Base-by-base conservation (phyloP, 306 rosid genomes). In the Quercus glauca region DNA sequence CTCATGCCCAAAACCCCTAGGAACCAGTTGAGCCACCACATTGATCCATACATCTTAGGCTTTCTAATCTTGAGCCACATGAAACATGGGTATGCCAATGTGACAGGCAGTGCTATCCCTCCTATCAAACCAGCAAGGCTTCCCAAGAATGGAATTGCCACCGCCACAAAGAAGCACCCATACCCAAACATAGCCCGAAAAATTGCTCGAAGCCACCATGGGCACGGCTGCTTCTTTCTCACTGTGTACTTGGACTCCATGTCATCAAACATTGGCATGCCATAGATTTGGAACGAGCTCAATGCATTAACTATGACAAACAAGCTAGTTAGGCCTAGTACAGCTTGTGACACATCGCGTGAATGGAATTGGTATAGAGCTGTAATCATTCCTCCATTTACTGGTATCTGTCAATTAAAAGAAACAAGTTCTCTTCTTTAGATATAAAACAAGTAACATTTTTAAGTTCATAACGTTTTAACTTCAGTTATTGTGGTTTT, bases 1-100 rank as follows among this genome's bases (percentile, higher is more conserved):
- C 60, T 56, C 86, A 92, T 78, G 5, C 97, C 97, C 25, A 85
- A 29, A 26, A 87, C 71, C 5, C 97, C 97, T 26, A 92, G 85
- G 19, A 79, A 71, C 95, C 93, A 90, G 21, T 92, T 92, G 37
- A 90, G 67, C 43, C 85, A 83, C 97, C 97, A 92, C 60, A 81
- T 83, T 1, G 31, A 2, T 55, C 80, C 41, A 35, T 67, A 69
- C 68, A 58, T 75, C 21, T 75, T 83, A 7, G 91, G 91, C 58
- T 85, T 88, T 80, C 80, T 88, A 2, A 52, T 15, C 73, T 82
- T 85, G 13, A 86, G 85, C 84, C 81, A 79, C 88, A 88, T 85
- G 37, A 88, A 88, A 74, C 87, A 80, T 2, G 91, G 91, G 78
- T 80, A 88, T 0, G 87, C 84, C 18, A 88, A 61, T 28, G 89